Base-by-base conservation (phyloP, 805 yeast genomes). In the Ogataea zsoltii region DNA sequence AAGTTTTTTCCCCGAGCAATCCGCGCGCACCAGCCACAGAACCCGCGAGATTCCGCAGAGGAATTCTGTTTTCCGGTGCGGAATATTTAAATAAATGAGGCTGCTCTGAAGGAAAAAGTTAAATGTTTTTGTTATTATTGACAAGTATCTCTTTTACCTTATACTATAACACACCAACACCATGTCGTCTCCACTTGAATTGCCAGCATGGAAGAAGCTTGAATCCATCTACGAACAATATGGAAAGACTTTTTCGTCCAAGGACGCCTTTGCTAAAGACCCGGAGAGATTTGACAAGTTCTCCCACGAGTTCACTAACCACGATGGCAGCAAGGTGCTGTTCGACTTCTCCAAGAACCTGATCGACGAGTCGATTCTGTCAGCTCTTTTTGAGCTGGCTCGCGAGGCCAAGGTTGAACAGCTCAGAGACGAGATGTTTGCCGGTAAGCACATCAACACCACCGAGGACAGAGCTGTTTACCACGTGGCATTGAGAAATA, bases 391-490 rank as follows among this genome's bases (percentile, higher is more conserved):
- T 53, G 76, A 80, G 61, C 80, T 94, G 63, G 98, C 98, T 58
- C 80, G 83, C 66, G 96, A 94, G 71, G 91, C 97, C 56, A 79
- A 83, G 44, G 91, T 94, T 58, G 94, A 89, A 68, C 65, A 75
- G 48, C 81, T 94, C 66, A 83, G 98, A 69, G 95, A 92, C 62
- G 88, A 78, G 45, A 83, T 94, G 90, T 94, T 94, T 65, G 79
- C 78, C 25, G 99, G 99, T 68, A 87, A 82, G 49, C 90, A 88
- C 72, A 90, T 94, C 77, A 94, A 94, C 79, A 80, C 80, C 72
- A 94, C 99, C 51, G 99, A 94, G 74, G 86, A 82, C 71, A 82
- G 96, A 71, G 98, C 99, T 33, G 99, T 94, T 38, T 94, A 79
- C 79, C 99, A 94, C 74, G 88, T 83, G 60, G 99, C 98, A 29